These are phyloP conservation scores for Aspergillus viridinutans DNA, from an alignment of 2,329 filamentous ascomycete species.

Conservation along the genomic window DNA sequence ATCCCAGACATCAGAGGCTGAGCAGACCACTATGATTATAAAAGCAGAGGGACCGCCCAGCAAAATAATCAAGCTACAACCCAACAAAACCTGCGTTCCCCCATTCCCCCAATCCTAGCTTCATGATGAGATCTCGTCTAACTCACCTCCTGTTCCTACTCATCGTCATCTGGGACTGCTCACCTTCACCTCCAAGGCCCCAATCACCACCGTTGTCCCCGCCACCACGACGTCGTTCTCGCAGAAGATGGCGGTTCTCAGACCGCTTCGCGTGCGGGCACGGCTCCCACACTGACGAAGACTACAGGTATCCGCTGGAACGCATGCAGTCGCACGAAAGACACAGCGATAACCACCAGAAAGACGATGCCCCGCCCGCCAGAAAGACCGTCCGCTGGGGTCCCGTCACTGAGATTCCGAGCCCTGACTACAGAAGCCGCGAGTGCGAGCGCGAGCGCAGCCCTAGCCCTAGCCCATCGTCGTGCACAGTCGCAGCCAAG, in stretches of 20 bases:
- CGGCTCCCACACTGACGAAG: not conserved
- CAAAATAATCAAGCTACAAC: not conserved
- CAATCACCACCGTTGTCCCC: not conserved
- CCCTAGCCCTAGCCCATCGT: no score
- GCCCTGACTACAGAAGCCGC: not conserved
- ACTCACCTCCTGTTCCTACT: not conserved
- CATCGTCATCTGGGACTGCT: not conserved
- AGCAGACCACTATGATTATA: not conserved
- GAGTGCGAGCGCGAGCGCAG: not conserved
- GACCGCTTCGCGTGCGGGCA: not conserved
- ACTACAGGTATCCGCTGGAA: not conserved
- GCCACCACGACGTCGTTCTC: not conserved
- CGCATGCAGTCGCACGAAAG: not conserved
- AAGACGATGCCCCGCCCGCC: not conserved
- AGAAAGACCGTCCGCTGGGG: constrained; percentile 1
- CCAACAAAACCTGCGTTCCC: not conserved
- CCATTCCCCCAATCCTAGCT: not conserved
- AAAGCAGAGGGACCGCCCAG: not conserved
- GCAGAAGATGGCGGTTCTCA: not conserved
- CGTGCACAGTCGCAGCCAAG: not conserved
- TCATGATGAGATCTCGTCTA: not conserved
- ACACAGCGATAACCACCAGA: not conserved
- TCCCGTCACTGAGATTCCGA: not conserved
- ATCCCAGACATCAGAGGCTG: not conserved
- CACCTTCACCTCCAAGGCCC: not conserved